Conservation (phyloP, 148 eudicot genomes). For the Tetragonia tetragonoides region DNA sequence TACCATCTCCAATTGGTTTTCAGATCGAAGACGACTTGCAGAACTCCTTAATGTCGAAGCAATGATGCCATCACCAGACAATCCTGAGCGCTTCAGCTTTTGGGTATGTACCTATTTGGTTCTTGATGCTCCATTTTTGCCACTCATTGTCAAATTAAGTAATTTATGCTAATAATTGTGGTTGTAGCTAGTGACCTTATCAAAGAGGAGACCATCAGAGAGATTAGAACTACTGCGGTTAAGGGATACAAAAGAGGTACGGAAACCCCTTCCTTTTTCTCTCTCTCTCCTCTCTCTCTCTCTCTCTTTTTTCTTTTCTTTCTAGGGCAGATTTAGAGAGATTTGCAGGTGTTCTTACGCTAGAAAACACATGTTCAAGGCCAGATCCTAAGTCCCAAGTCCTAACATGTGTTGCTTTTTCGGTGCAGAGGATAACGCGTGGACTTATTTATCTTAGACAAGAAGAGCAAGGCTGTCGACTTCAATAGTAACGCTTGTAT, state of each 20-base stretch:
- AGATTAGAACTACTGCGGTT: constrained; percentile 72
- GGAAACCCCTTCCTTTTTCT: neutral
- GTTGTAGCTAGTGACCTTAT: constrained; percentile 69
- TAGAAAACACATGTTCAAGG: neutral
- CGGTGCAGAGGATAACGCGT: constrained; percentile 53
- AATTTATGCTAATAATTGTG: constrained; percentile 4
- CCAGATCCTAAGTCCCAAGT: neutral
- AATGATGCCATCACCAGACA: constrained; percentile 68
- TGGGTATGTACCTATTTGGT: constrained; percentile 60
- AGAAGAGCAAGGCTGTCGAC: constrained; percentile 57
- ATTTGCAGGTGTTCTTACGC: neutral
- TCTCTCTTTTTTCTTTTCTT: neutral
- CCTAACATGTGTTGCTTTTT: neutral
- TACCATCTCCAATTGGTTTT: constrained; percentile 5
- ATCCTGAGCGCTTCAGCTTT: constrained; percentile 95
- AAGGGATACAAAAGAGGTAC: constrained; percentile 87
- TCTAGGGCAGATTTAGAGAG: no score
- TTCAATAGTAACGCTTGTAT: constrained; percentile 35
- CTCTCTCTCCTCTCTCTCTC: neutral
- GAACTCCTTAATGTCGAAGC: constrained; percentile 81
- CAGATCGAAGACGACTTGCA: constrained; percentile 70
- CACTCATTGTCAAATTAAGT: constrained; percentile 7
- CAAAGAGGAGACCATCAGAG: constrained; percentile 73
- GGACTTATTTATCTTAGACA: constrained; percentile 53
- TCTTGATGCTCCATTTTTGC: neutral